phyloP scores from a whole-genome alignment of 208 protist species.

The Polymyxa betae region DNA sequence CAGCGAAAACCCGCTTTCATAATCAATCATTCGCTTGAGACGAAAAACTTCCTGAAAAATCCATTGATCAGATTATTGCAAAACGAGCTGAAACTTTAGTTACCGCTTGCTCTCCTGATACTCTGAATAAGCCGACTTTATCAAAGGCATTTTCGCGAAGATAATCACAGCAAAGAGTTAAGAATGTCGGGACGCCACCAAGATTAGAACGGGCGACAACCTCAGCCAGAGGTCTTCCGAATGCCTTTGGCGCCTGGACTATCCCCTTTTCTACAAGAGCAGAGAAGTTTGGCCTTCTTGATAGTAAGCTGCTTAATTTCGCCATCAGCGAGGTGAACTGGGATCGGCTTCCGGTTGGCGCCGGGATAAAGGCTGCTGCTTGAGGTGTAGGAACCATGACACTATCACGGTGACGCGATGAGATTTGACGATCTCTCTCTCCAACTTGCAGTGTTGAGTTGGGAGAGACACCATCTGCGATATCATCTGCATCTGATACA shows the following conservation, averaged over 20 bases:
- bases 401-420: not conserved
- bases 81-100: not conserved
- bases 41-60: constrained; percentile 1
- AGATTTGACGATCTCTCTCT: not conserved
- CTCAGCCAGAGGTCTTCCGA: constrained; percentile 10
- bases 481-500: not conserved
- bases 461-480: not conserved
- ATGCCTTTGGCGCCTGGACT: constrained; percentile 28
- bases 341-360: not conserved
- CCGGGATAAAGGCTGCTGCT: not conserved
- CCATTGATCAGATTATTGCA: not conserved
- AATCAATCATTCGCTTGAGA: constrained; percentile 34
- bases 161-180: constrained; percentile 19
- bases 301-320: constrained; percentile 41
- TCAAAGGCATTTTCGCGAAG: constrained; percentile 43
- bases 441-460: not conserved
- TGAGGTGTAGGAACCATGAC: not conserved
- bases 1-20: not conserved
- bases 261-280: constrained; percentile 37
- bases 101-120: constrained; percentile 46
- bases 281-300: constrained; percentile 16
- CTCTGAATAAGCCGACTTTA: constrained; percentile 39
- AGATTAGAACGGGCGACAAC: not conserved
- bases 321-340: not conserved
- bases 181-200: not conserved